These are phyloP conservation scores for Entomortierella chlamydospora DNA, from an alignment of 192 early-diverging fungal genomes.

Conservation along the genomic window DNA sequence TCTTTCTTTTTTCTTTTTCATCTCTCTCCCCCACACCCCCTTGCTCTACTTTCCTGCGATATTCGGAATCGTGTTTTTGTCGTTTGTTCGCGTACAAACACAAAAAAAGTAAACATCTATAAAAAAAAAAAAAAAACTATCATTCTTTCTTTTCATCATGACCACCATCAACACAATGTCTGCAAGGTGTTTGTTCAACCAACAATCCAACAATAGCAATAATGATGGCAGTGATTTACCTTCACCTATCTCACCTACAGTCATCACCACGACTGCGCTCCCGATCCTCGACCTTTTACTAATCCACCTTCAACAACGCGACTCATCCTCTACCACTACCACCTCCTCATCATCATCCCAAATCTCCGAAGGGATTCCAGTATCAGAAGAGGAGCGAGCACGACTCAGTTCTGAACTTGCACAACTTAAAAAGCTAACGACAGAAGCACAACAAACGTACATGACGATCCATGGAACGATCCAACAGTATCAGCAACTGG, in stretches of 20 bases:
- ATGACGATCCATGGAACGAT: constrained; percentile 7
- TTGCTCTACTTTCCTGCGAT: constrained; percentile 9
- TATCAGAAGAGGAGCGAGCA: not conserved
- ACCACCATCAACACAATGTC: constrained; percentile 2
- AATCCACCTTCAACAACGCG: not conserved
- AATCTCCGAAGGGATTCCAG: not conserved
- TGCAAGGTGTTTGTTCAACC: not conserved
- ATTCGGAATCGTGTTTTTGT: too few species aligned
- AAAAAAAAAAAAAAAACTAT: too few species aligned
- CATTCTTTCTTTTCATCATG: too few species aligned
- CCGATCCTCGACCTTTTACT: not conserved
- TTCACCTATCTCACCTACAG: constrained; percentile 2
- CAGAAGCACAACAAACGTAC: constrained; percentile 5
- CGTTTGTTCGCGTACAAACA: too few species aligned
- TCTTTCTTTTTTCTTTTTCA: not conserved
- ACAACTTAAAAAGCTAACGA: not conserved
- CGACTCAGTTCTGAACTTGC: not conserved
- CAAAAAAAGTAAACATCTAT: too few species aligned
- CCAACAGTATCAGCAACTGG: constrained; percentile 31
- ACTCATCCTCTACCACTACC: not conserved
- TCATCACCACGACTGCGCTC: not conserved
- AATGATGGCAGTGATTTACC: not conserved
- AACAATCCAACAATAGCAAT: not conserved
- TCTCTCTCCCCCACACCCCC: not conserved
- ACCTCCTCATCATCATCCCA: not conserved